A percentile compares a stretch with the other conserved stretches of the same genome.
phyloP scores from a whole-genome alignment of 345 rosid genomes.

The Cardamine resedifolia region DNA sequence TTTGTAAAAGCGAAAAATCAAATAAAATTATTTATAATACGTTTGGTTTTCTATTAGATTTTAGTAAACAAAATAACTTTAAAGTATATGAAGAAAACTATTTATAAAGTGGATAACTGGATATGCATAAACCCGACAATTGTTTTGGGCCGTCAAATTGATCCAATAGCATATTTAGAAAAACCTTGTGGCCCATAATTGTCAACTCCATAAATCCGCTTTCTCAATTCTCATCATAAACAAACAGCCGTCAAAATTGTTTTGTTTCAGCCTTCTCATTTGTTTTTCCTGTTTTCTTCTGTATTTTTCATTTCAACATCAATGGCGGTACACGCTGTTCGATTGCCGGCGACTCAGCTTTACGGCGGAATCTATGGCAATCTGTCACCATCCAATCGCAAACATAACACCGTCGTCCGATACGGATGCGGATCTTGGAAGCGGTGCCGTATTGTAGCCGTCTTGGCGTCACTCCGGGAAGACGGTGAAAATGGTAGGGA shows the following conservation, averaged over 20 bases:
- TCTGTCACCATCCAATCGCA: slow-evolving; percentile 34
- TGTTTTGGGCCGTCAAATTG: not conserved
- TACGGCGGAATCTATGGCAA: slow-evolving; percentile 34
- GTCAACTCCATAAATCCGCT: not conserved
- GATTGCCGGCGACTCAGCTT: slow-evolving; percentile 36
- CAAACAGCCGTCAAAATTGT: slow-evolving; percentile 16
- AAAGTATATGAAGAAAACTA: too few species aligned
- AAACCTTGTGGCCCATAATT: slow-evolving; percentile 11
- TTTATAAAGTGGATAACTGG: not conserved
- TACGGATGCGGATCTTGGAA: slow-evolving; percentile 18
- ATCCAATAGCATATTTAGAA: not conserved
- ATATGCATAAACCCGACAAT: not conserved
- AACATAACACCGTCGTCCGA: not conserved
- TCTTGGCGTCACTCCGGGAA: slow-evolving; percentile 38
- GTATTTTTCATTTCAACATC: slow-evolving; percentile 23
- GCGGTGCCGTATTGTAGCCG: slow-evolving; percentile 33
- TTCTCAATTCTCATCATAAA: slow-evolving; percentile 5
- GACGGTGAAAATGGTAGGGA: slow-evolving; percentile 28
- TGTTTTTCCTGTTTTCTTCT: not conserved
- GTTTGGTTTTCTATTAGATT: not conserved
- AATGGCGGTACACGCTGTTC: slow-evolving; percentile 49
- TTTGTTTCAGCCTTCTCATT: not conserved
- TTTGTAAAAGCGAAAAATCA: not conserved
- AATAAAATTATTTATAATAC: too few species aligned
- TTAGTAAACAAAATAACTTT: not conserved